Base-by-base conservation (phyloP, 1,139 yeast species). In the Nakaseomyces nivariensis region DNA sequence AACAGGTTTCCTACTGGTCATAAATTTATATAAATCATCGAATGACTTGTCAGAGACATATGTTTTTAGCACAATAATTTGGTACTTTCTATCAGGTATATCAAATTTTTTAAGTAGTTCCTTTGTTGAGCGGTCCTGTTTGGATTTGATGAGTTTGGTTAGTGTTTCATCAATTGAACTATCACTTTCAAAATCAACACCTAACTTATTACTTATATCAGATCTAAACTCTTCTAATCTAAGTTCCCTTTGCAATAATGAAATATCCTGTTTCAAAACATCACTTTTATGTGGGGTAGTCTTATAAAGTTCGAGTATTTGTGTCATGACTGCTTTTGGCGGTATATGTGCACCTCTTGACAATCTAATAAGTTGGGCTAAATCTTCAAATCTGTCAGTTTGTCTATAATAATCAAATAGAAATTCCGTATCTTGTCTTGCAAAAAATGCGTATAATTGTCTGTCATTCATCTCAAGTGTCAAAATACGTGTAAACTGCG, bases 51-150 rank as follows among this genome's bases (percentile, higher is more conserved):
- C 60, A 11, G 72, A 67, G 1, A 81, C 72, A 48, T 79, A 73
- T 0, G 78, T 76, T 25, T 77, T 76, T 24, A 89, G 65, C 26
- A 81, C 79, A 32, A 82, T 67, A 68, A 79, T 77, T 74, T 88
- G 81, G 54, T 75, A 78, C 54, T 85, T 84, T 53, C 75, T 78
- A 7, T 78, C 83, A 0, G 81, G 68, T 0, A 90, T 67, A 48
- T 78, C 80, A 63, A 86, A 81, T 24, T 80, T 84, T 52, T 78
- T 78, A 6, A 76, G 72, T 3, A 87, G 61, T 52, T 76, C 77
- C 1, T 67, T 61, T 0, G 90, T 88, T 42, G 76, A 73, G 45
- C 77, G 75, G 13, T 77, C 63, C 60, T 86, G 95, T 45, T 79
- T 73, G 64, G 82, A 71, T 37, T 69, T 64, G 4, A 88, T 69